Evolutionary conservation across 345 rosid genomes (phyloP).

Genomic region (Acer campestre): DNA sequence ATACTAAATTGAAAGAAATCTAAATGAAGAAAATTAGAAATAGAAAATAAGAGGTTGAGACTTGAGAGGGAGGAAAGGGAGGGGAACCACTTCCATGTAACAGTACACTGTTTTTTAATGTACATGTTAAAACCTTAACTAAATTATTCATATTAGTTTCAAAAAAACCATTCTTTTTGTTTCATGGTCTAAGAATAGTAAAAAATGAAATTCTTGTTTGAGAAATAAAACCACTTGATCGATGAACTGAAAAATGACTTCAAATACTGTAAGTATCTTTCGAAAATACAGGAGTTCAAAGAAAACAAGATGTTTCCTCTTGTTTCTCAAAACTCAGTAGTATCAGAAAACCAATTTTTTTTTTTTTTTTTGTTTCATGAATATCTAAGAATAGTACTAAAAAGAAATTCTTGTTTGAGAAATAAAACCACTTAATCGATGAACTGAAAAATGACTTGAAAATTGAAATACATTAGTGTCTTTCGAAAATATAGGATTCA

Average conservation of each 20-base stretch:
- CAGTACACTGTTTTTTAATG: conserved; percentile 7
- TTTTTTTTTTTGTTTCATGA: not conserved
- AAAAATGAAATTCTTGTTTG: too few relatives aligned
- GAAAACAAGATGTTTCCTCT: too few relatives aligned
- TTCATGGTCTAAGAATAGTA: not conserved
- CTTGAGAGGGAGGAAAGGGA: conserved; percentile 25
- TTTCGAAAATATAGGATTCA: not conserved
- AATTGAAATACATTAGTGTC: not conserved
- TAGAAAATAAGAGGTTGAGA: conserved; percentile 19
- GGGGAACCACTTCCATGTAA: conserved; percentile 22
- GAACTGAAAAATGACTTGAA: not conserved
- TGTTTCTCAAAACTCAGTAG: too few relatives aligned
- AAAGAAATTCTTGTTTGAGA: too few relatives aligned
- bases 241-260: not conserved
- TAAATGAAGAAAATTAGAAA: conserved; percentile 9
- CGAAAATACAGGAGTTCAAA: not conserved
- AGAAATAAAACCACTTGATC: too few relatives aligned
- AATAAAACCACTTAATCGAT: too few relatives aligned
- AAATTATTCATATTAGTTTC: too few relatives aligned
- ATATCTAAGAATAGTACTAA: not conserved
- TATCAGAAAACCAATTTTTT: too few relatives aligned
- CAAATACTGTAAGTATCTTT: too few relatives aligned
- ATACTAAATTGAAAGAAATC: conserved; percentile 9
- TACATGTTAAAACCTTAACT: not conserved
- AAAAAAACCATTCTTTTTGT: too few relatives aligned